Base-by-base conservation (phyloP, 2,329 filamentous ascomycete genomes). In the Cryphonectria radicalis region DNA sequence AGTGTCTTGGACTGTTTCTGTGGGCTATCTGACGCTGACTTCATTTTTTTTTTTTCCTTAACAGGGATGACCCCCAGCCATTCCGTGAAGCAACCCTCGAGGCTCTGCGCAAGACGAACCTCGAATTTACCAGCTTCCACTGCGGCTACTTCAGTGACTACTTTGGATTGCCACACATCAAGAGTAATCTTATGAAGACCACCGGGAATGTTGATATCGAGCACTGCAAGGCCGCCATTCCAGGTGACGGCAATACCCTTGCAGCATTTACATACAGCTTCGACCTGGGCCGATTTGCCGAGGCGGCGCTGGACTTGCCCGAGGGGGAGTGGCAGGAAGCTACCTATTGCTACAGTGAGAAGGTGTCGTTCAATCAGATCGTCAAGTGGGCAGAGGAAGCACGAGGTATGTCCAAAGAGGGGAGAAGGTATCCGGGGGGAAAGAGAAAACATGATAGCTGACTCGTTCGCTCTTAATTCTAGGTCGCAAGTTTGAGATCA, bases 251-350 rank as follows among this genome's bases (percentile, higher is more conserved):
- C 19, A 63, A 63, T 10, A 19, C 32, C 60, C 17, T 42, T 8
- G 32, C 32, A 4, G 60, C 60, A 35, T 63, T 42, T 42, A 63
- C 60, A 13, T 63, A 63, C 60, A 63, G 19, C n/a, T 63, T 63
- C 35, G 60, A 63, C 32, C 6, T 42, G 28, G 60, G 6, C 19
- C 17, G 19, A 2, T 37, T 63, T 22, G 60, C 42, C 60, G 35
- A 40, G 60, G 60, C 60, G 7, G 60, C 60, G 60, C 60, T 63
- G 35, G 60, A 63, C n/a, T 19, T 42, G 37, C 60, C 60, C 4
- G 35, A n/a, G 60, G 60, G 60, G 10, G 60, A 63, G 60, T 63
- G 60, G 60, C 25, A 63, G 60, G 60, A 63, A 19, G 60, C 32
- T 22, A 42, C 35, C 19, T 63, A 63, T 17, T 63, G 60, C 60